These are phyloP conservation scores for Zoysia japonica DNA, from an alignment of 176 grass and related monocot genomes.

Conservation along the genomic window DNA sequence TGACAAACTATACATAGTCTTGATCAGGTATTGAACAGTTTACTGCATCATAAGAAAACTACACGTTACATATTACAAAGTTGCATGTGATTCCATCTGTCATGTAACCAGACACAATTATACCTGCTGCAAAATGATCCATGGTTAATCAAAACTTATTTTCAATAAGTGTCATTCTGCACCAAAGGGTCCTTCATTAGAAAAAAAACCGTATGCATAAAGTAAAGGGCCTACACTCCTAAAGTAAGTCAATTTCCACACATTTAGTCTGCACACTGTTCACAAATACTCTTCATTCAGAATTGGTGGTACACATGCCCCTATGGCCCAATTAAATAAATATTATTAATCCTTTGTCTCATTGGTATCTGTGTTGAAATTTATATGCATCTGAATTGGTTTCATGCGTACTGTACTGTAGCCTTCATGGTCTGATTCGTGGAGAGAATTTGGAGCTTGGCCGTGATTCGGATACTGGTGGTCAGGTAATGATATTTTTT, in stretches of 20 bases:
- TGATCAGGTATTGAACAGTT: constrained; percentile 60
- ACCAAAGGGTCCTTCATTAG: not conserved
- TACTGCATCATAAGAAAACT: constrained; percentile 6
- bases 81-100: not conserved
- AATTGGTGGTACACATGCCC: not conserved
- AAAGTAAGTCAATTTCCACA: not conserved
- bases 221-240: not conserved
- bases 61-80: constrained; percentile 13
- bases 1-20: constrained; percentile 81
- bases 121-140: constrained; percentile 23
- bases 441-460: constrained; percentile 93
- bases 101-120: not conserved
- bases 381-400: constrained; percentile 33
- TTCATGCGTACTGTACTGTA: constrained; percentile 47
- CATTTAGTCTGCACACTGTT: constrained; percentile 22
- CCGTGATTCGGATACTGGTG: constrained; percentile 86
- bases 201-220: not conserved
- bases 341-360: constrained; percentile 27
- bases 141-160: not conserved
- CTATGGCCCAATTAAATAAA: constrained; percentile 5
- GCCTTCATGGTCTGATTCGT: constrained; percentile 81
- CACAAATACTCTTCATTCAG: not conserved
- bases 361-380: constrained; percentile 30
- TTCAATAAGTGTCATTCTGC: not conserved
- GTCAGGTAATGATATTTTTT: constrained; percentile 64